Evolutionary conservation across 441 rosid genomes (phyloP), one percentile per base, ranked within the genome.

Genomic region (Macaranga tanarius): DNA sequence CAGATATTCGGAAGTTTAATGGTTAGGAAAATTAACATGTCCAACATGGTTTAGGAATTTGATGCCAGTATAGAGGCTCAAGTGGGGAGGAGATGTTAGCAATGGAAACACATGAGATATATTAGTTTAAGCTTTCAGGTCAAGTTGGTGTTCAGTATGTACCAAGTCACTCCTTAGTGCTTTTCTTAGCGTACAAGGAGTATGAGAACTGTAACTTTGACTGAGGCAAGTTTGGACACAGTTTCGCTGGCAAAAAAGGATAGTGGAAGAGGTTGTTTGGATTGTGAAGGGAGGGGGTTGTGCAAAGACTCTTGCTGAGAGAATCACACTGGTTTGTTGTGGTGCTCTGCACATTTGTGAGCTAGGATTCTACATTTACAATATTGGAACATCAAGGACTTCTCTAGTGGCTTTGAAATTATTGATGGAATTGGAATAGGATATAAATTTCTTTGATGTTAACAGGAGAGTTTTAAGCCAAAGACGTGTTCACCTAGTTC

Each of bases 1-100:
- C 72, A 40, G 10, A 52, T n/a, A 23, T 55, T 68, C 48, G 34
- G 65, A 42, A 42, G 31, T 11, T 52, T 40, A 69, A 31, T 40
- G 38, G 3, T 57, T 22, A 9, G 42, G 64, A 1, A 23, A 58
- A 10, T 57, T 20, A 2, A 11, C n/a, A 10, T 65, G 38, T 25
- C 44, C 48, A 13, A 25, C 31, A 5, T 12, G 15, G 54, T 44
- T 5, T n/a, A 38, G 2, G 4, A 34, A 11, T 10, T 11, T 5
- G 40, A 19, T 55, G 20, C 51, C 26, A 42, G 52, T 9, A 17
- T 34, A 5, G 22, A 62, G 50, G 6, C 54, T 25, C 5, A 26
- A 48, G 44, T 17, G 57, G 48, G 69, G 69, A 47, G 50, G 42
- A 42, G 44, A 56, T 34, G 38, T 7, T 69, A 42, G 40, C 20